Evolutionary conservation across 352 stramenopile species (phyloP).

Genomic region (Phytophthora pisi): DNA sequence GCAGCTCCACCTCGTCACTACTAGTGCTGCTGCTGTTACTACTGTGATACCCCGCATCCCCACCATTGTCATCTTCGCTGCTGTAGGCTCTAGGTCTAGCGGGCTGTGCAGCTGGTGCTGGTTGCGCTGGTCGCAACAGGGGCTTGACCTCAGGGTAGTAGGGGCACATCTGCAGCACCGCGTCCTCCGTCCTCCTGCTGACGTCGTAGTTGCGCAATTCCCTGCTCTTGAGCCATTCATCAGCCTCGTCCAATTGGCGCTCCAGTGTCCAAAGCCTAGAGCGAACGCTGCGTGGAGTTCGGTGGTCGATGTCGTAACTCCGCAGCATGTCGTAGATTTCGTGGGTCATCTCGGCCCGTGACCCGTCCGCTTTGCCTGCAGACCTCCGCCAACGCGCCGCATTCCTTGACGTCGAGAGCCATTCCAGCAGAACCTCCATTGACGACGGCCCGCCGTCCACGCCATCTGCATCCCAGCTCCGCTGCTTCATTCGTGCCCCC

Average conservation of each 20-base stretch:
- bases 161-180: conserved; percentile 11
- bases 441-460: conserved; percentile 13
- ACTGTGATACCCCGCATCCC: too few relatives aligned
- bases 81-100: too few relatives aligned
- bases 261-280: neutral
- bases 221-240: conserved; percentile 1
- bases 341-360: neutral
- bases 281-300: neutral
- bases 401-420: neutral
- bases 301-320: neutral
- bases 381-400: neutral
- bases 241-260: neutral
- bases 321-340: conserved; percentile 1
- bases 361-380: neutral
- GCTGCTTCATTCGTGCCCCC: neutral
- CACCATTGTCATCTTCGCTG: too few relatives aligned
- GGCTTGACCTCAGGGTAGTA: conserved; percentile 1
- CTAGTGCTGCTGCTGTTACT: neutral
- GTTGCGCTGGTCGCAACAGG: neutral
- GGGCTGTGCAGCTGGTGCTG: neutral
- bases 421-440: conserved; percentile 12
- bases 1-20: neutral
- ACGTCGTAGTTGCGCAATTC: neutral
- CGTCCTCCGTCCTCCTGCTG: neutral
- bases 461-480: conserved; percentile 15